Percentiles rank a stretch among this genome's conserved stretches.
Conservation (phyloP, 768 basidiomycete genomes). For the Leccinum longicurvipes region DNA sequence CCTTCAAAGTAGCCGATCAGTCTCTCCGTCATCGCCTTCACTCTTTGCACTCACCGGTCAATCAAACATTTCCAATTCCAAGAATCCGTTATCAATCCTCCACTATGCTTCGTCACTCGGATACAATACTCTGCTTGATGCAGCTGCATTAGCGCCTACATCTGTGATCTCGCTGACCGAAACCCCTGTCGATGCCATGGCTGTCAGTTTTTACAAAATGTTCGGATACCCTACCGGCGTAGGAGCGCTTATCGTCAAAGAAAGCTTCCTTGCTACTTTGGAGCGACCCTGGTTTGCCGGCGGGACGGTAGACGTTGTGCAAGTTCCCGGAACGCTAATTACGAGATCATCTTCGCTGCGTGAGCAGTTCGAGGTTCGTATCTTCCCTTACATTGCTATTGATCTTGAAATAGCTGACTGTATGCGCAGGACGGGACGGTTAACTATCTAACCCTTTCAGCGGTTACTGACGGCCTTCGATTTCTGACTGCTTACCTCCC, state of each 20-base stretch:
- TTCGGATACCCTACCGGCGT: constrained; percentile 86
- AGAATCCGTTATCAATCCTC: constrained; percentile 63
- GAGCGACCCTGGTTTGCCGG: constrained; percentile 84
- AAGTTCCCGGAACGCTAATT: constrained; percentile 71
- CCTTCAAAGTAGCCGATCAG: constrained; percentile 48
- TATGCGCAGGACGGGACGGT: constrained; percentile 72
- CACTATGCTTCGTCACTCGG: constrained; percentile 64
- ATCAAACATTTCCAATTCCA: constrained; percentile 79
- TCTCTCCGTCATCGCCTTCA: constrained; percentile 38
- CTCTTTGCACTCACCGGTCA: constrained; percentile 77
- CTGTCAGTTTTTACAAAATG: constrained; percentile 87
- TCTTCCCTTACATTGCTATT: background rate
- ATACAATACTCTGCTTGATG: constrained; percentile 75
- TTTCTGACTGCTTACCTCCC: constrained; percentile 78
- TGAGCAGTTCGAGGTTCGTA: constrained; percentile 74
- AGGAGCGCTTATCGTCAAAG: constrained; percentile 73
- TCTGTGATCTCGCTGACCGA: constrained; percentile 63
- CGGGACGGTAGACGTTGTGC: constrained; percentile 78
- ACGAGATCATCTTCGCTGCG: constrained; percentile 57
- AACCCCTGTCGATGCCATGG: constrained; percentile 76
- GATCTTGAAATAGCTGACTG: constrained; percentile 3
- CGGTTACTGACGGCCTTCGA: constrained; percentile 75
- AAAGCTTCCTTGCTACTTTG: constrained; percentile 57
- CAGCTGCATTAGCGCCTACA: constrained; percentile 76
- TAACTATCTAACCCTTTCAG: constrained; percentile 73